phyloP scores from a whole-genome alignment of 257 asterid genomes.

The Solanum tacnaense region DNA sequence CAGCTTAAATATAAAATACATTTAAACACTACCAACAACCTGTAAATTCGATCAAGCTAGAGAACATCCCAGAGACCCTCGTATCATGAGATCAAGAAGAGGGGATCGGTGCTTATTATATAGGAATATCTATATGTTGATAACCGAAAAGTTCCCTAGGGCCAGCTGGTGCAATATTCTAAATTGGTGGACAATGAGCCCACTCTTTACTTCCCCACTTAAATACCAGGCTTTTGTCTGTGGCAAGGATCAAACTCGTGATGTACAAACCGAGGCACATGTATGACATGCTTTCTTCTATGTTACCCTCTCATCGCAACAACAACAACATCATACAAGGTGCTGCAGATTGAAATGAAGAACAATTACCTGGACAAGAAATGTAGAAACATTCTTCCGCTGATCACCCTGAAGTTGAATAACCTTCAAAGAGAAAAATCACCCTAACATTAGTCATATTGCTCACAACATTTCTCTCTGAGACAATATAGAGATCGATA shows the following conservation, averaged over 20 bases:
- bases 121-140: background rate
- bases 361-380: conserved; percentile 48
- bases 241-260: background rate
- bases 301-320: background rate
- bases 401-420: conserved; percentile 91
- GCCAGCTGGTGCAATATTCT: background rate
- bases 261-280: background rate
- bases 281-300: background rate
- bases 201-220: background rate
- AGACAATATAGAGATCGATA: background rate
- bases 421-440: conserved; percentile 23
- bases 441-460: background rate
- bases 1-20: background rate
- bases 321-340: background rate
- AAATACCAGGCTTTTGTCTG: background rate
- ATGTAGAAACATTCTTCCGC: conserved; percentile 62
- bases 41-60: background rate
- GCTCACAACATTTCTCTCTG: background rate
- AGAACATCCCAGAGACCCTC: background rate
- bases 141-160: background rate
- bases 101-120: background rate
- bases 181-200: background rate
- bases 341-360: background rate
- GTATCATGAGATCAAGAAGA: background rate
- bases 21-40: background rate